These are phyloP conservation scores for Trypanosoma rangeli DNA, from an alignment of 208 protist species.

Conservation along the genomic window DNA sequence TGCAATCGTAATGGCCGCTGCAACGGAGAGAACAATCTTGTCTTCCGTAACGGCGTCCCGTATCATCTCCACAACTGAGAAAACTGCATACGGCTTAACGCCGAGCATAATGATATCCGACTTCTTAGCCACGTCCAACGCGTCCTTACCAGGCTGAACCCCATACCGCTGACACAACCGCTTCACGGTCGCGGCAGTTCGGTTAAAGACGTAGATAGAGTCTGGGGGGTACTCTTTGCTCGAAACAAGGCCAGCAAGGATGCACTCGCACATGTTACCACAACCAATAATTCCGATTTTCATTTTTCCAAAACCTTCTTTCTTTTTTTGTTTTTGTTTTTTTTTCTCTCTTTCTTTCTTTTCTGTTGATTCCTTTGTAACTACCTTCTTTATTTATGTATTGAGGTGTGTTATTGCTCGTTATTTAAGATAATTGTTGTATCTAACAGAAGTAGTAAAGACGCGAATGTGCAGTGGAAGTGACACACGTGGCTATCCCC, in stretches of 20 bases:
- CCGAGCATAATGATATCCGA: slow-evolving; percentile 90
- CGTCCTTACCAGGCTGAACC: slow-evolving; percentile 36
- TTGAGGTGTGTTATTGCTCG: background rate
- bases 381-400: background rate
- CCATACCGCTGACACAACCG: slow-evolving; percentile 50
- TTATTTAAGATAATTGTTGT: too few relatives aligned
- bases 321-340: too few relatives aligned
- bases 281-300: slow-evolving; percentile 93
- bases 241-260: slow-evolving; percentile 74
- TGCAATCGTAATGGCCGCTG: slow-evolving; percentile 84
- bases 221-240: slow-evolving; percentile 32
- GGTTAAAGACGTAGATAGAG: slow-evolving; percentile 75
- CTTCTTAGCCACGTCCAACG: slow-evolving; percentile 50
- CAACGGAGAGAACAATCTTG: slow-evolving; percentile 92
- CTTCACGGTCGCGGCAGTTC: slow-evolving; percentile 40
- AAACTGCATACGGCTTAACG: slow-evolving; percentile 92
- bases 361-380: background rate
- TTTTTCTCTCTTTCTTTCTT: background rate
- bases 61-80: slow-evolving; percentile 61
- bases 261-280: slow-evolving; percentile 93
- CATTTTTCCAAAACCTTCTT: slow-evolving; percentile 1
- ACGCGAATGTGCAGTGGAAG: too few relatives aligned
- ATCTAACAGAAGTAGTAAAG: too few relatives aligned
- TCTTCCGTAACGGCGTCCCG: slow-evolving; percentile 27
- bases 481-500: too few relatives aligned